A percentile compares a stretch with the other conserved stretches of the same genome.
These are phyloP conservation scores for Podila verticillata DNA, from an alignment of 192 early-diverging fungal genomes.

Conservation along the genomic window DNA sequence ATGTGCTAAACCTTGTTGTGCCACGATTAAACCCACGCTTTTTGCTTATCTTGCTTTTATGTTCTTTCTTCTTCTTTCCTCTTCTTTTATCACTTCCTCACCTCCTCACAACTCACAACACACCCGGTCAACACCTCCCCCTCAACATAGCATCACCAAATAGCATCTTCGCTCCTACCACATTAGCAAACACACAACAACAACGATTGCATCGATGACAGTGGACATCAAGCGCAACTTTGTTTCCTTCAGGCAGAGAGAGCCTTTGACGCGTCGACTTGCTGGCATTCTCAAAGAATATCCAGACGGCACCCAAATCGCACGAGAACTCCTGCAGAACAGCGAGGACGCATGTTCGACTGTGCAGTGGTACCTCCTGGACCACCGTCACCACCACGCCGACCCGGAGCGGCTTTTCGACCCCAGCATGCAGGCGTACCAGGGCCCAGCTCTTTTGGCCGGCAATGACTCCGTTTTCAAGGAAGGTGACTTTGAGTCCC, in stretches of 20 bases:
- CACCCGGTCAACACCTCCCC: too few species aligned
- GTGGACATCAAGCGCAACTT: too few species aligned
- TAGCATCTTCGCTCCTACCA: too few species aligned
- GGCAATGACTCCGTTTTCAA: constrained; percentile 33
- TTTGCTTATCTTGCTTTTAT: too few species aligned
- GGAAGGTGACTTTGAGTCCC: constrained; percentile 22
- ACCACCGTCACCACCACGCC: constrained; percentile 24
- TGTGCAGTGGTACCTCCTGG: constrained; percentile 43
- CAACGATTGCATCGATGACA: too few species aligned
- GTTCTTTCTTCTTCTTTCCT: too few species aligned
- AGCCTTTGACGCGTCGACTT: constrained; percentile 43
- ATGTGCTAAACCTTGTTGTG: too few species aligned
- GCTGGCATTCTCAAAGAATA: constrained; percentile 51
- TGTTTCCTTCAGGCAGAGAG: constrained; percentile 7
- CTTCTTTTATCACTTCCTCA: too few species aligned
- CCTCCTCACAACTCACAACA: too few species aligned
- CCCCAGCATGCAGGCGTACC: constrained; percentile 17
- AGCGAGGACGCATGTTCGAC: constrained; percentile 41
- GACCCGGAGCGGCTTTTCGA: constrained; percentile 9
- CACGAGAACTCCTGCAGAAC: constrained; percentile 47
- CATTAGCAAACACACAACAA: too few species aligned
- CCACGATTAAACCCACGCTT: too few species aligned
- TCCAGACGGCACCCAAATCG: constrained; percentile 54
- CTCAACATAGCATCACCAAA: too few species aligned
- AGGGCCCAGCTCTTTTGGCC: constrained; percentile 40